phyloP scores from a whole-genome alignment of 768 basidiomycete genomes.

The Amylocystis lapponica region DNA sequence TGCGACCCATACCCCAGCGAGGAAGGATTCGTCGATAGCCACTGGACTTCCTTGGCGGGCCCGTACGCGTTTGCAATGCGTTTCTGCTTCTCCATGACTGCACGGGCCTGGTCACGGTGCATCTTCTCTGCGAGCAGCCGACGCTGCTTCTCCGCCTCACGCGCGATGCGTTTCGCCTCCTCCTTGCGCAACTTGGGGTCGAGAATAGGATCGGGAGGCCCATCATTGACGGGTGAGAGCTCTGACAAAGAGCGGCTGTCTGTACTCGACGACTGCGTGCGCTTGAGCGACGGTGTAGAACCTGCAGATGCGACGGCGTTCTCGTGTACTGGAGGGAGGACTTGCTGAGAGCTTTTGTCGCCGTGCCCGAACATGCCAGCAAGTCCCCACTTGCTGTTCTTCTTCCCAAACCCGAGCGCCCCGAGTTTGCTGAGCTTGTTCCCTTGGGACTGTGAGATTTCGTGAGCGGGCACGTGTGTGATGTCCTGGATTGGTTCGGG shows the following conservation, averaged over 20 bases:
- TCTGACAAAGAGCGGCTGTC: constrained; percentile 65
- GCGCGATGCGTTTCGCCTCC: constrained; percentile 70
- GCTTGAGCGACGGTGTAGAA: constrained; percentile 66
- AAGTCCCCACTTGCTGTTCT: constrained; percentile 60
- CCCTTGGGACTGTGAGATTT: constrained; percentile 35
- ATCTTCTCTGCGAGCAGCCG: constrained; percentile 69
- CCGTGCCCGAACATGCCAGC: constrained; percentile 59
- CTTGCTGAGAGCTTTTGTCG: constrained; percentile 47
- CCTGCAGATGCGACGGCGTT: constrained; percentile 45
- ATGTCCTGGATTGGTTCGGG: constrained; percentile 30
- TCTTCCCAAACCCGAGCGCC: constrained; percentile 61
- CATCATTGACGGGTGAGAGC: constrained; percentile 33
- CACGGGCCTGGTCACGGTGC: constrained; percentile 83
- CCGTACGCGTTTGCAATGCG: constrained; percentile 58
- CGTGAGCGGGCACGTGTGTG: constrained; percentile 27
- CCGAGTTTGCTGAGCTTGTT: constrained; percentile 55
- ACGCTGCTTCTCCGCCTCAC: constrained; percentile 81
- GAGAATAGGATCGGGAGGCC: constrained; percentile 31
- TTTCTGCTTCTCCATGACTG: constrained; percentile 87
- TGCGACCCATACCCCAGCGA: constrained; percentile 33
- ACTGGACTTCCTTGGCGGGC: background rate
- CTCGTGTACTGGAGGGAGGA: constrained; percentile 71
- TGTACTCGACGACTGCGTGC: constrained; percentile 71
- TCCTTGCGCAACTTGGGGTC: constrained; percentile 78
- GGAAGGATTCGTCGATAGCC: constrained; percentile 21